These are phyloP conservation scores for Solanum gracilifrons DNA, from an alignment of 257 asterid genomes.

Conservation along the genomic window DNA sequence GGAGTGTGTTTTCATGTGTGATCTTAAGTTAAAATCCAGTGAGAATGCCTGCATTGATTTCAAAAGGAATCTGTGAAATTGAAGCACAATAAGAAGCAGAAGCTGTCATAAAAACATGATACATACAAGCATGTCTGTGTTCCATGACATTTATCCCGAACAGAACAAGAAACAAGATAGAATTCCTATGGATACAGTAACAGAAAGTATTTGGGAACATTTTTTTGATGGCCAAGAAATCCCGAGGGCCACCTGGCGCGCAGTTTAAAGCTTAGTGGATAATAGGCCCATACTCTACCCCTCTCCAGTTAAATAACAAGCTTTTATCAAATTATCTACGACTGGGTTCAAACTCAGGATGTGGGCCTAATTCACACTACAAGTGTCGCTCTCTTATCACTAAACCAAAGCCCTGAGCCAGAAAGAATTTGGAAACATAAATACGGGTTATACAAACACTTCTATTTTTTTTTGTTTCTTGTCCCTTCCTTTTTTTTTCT, in stretches of 20 bases:
- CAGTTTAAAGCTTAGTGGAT: background rate
- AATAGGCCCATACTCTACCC: background rate
- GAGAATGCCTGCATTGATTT: slow-evolving; percentile 77
- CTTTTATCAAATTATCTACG: background rate
- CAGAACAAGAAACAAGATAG: background rate
- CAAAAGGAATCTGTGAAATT: background rate
- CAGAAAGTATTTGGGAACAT: background rate
- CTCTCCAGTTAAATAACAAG: background rate
- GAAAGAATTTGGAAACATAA: background rate
- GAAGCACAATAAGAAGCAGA: background rate
- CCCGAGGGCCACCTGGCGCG: background rate
- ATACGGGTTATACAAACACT: background rate
- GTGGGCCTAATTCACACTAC: background rate
- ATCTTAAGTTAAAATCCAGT: slow-evolving; percentile 87
- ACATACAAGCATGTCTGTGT: background rate
- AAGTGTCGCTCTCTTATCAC: background rate
- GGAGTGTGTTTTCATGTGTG: slow-evolving; percentile 98
- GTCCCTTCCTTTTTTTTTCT: background rate
- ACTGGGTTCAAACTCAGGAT: background rate
- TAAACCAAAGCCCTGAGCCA: background rate
- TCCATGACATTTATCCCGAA: background rate
- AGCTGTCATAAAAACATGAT: background rate
- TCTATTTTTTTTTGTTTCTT: background rate
- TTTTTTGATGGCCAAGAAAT: background rate
- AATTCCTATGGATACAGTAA: background rate